Evolutionary conservation across 495 filamentous ascomycete genomes (phyloP).

Genomic region (Amphirosellinia nigrospora): DNA sequence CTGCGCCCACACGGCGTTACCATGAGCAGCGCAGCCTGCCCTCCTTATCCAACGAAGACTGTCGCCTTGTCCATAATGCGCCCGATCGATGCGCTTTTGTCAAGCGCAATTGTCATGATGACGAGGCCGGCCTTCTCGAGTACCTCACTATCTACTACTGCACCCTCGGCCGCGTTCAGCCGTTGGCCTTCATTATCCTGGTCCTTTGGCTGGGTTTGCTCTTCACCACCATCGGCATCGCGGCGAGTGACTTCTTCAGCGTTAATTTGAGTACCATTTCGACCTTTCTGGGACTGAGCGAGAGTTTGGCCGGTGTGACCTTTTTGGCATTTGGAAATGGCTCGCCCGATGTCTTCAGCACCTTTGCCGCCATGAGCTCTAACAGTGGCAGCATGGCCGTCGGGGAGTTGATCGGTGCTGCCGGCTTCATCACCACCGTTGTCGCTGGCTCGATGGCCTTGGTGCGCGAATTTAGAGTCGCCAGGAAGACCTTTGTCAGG

Average conservation of each 20-base stretch:
- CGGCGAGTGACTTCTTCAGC: slow-evolving; percentile 97
- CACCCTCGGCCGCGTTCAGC: slow-evolving; percentile 68
- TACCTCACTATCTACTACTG: slow-evolving; percentile 96
- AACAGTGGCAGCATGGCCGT: slow-evolving; percentile 95
- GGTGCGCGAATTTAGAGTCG: slow-evolving; percentile 90
- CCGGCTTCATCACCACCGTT: slow-evolving; percentile 94
- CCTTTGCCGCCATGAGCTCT: slow-evolving; percentile 96
- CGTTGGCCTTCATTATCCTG: slow-evolving; percentile 77
- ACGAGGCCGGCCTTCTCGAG: slow-evolving; percentile 86
- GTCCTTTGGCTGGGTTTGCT: slow-evolving; percentile 85
- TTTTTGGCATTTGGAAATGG: slow-evolving; percentile 98
- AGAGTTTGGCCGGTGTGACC: slow-evolving; percentile 95
- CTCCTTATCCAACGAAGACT: slow-evolving; percentile 57
- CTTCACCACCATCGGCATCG: slow-evolving; percentile 98
- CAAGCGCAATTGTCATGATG: slow-evolving; percentile 78
- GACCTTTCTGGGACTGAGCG: slow-evolving; percentile 85
- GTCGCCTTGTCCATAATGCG: slow-evolving; percentile 77
- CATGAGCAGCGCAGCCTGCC: slow-evolving; percentile 1
- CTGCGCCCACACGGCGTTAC: background rate
- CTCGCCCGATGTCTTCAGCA: slow-evolving; percentile 98
- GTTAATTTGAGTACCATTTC: slow-evolving; percentile 94
- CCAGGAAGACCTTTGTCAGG: slow-evolving; percentile 84
- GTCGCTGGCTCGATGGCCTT: slow-evolving; percentile 98
- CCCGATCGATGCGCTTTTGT: slow-evolving; percentile 88
- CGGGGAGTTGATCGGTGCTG: slow-evolving; percentile 94